phyloP scores from a whole-genome alignment of 768 basidiomycete genomes.

The Auriculariales sp. region DNA sequence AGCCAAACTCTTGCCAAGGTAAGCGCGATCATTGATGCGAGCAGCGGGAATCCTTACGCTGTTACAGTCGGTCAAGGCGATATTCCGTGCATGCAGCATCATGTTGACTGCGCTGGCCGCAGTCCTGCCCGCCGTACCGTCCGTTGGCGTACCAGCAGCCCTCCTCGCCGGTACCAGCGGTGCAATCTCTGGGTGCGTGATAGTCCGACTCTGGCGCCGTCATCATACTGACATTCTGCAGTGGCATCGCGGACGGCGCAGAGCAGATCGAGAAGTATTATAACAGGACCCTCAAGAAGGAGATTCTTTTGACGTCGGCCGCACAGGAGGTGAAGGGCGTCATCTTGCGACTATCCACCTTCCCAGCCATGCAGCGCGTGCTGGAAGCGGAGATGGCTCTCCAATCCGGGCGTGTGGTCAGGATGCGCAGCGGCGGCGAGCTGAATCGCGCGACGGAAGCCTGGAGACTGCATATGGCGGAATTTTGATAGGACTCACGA shows the following conservation, averaged over 20 bases:
- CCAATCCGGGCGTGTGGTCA: background rate
- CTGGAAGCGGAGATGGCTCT: background rate
- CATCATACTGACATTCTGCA: background rate
- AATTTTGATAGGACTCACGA: background rate
- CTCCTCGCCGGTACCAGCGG: background rate
- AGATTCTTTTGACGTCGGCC: background rate
- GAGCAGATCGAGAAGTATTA: background rate
- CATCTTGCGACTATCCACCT: background rate
- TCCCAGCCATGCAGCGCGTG: background rate
- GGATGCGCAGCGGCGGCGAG: background rate
- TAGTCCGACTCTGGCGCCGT: background rate
- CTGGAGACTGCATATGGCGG: background rate
- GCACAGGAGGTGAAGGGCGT: background rate
- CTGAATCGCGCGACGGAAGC: background rate
- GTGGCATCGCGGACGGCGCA: background rate
- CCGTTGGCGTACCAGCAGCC: background rate
- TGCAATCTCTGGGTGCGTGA: background rate
- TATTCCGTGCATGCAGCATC: background rate
- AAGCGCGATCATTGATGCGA: too few species aligned
- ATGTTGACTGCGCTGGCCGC: background rate
- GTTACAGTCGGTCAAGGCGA: background rate
- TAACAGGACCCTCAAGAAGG: constrained; percentile 1
- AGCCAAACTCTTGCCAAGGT: background rate
- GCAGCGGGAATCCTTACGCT: too few species aligned
- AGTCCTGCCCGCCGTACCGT: background rate